Conservation (phyloP, 139 green algal genomes). For the Medakamo hakoo region DNA sequence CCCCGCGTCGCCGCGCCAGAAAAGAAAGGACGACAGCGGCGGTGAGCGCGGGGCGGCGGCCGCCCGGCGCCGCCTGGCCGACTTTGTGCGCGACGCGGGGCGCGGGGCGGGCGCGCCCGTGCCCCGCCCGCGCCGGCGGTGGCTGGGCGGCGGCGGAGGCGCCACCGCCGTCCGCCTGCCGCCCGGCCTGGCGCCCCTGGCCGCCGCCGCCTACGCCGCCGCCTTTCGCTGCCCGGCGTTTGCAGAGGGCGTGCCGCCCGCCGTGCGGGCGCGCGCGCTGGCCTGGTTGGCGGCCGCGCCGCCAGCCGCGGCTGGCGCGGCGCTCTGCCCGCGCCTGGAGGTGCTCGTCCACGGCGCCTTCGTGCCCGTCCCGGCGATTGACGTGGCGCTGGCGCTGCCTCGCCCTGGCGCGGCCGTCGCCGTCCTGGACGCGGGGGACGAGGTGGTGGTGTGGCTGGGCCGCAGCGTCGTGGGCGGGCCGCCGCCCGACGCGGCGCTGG, state of each 20-base stretch:
- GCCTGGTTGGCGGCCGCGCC: not conserved
- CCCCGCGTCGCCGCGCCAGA: too few relatives aligned
- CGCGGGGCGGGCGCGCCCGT: too few relatives aligned
- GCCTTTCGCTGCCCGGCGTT: not conserved
- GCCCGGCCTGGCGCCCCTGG: not conserved
- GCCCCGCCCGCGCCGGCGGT: not conserved
- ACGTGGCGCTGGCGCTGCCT: not conserved
- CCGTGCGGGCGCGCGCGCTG: not conserved
- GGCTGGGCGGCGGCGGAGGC: too few relatives aligned
- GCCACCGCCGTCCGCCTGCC: not conserved
- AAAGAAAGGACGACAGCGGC: too few relatives aligned
- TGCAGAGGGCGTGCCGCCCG: not conserved
- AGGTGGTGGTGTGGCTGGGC: not conserved
- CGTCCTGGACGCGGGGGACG: not conserved
- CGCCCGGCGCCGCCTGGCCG: too few relatives aligned
- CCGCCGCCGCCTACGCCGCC: not conserved
- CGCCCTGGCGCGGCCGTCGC: too few relatives aligned
- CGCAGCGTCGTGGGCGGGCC: not conserved
- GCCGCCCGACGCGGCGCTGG: not conserved
- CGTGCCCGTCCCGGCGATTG: not conserved
- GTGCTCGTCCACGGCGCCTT: not conserved
- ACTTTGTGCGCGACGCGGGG: not conserved
- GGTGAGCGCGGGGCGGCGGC: too few relatives aligned
- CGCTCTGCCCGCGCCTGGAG: not conserved
- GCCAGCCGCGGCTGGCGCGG: too few relatives aligned